phyloP scores from a whole-genome alignment of 2,329 filamentous ascomycete species.

The Fusarium anthophilum region DNA sequence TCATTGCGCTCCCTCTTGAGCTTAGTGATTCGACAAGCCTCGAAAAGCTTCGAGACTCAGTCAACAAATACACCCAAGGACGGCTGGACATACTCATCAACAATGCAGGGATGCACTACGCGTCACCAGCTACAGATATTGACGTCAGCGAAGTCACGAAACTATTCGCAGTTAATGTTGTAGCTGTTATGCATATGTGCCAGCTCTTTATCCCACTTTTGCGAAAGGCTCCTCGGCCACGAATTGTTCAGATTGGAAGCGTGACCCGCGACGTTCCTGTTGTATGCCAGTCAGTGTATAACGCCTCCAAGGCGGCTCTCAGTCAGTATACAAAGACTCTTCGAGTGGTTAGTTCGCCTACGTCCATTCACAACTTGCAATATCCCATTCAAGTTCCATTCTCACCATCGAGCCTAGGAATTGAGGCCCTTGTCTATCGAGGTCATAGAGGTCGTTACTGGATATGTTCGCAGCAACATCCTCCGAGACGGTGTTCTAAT shows the following conservation, averaged over 20 bases:
- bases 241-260: neutral
- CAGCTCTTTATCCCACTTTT: neutral
- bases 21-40: rapidly evolving
- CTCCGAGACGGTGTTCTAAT: neutral
- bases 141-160: neutral
- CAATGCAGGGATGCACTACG: neutral
- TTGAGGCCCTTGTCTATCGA: neutral
- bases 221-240: neutral
- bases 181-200: neutral
- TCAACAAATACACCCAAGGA: neutral
- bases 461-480: neutral
- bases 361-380: too few relatives aligned
- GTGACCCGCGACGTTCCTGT: neutral
- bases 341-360: neutral
- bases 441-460: neutral
- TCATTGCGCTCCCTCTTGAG: neutral
- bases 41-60: neutral
- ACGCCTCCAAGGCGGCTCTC: neutral
- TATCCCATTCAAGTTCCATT: too few relatives aligned
- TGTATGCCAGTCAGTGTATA: neutral
- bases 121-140: neutral
- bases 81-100: neutral
- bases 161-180: neutral
- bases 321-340: neutral
- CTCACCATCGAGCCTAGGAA: neutral